Conservation (phyloP, 2,329 filamentous ascomycete genomes). For the Myotisia sp. region DNA sequence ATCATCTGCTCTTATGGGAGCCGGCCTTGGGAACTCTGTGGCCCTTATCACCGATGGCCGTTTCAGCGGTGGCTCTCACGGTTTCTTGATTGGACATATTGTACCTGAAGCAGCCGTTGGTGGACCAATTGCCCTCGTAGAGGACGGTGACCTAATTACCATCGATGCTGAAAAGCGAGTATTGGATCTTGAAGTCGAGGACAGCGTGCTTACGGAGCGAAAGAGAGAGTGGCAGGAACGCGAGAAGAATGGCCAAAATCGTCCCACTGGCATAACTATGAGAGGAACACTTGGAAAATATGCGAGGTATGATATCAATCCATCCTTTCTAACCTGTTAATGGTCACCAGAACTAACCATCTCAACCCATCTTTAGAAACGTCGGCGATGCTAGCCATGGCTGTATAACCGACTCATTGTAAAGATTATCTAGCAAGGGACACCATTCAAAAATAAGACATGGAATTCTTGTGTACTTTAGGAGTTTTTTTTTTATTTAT, state of each 20-base stretch:
- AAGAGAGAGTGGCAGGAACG: constrained; percentile 44
- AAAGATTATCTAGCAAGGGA: not conserved
- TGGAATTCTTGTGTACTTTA: too few relatives aligned
- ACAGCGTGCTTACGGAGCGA: constrained; percentile 48
- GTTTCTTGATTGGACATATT: constrained; percentile 38
- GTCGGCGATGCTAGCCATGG: constrained; percentile 36
- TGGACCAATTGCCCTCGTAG: constrained; percentile 72
- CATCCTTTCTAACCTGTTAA: not conserved
- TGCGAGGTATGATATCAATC: constrained; percentile 29
- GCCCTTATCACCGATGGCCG: constrained; percentile 62
- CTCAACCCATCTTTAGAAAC: constrained; percentile 14
- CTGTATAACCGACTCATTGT: constrained; percentile 31
- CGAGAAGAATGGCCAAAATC: constrained; percentile 25
- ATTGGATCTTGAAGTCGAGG: constrained; percentile 17
- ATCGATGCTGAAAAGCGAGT: constrained; percentile 57
- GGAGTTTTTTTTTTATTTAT: not conserved
- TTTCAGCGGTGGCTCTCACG: constrained; percentile 57
- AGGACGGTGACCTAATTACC: constrained; percentile 66
- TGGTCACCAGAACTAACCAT: not conserved
- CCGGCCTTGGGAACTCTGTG: constrained; percentile 53
- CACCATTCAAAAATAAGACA: too few relatives aligned
- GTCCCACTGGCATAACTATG: constrained; percentile 41
- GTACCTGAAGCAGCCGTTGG: constrained; percentile 80
- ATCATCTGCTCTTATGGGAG: constrained; percentile 58
- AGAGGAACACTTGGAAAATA: constrained; percentile 60